A percentile compares a stretch with the other conserved stretches of the same genome.
Evolutionary conservation across 192 early-diverging fungal species (phyloP).

Genomic region (Coemansia sp.): DNA sequence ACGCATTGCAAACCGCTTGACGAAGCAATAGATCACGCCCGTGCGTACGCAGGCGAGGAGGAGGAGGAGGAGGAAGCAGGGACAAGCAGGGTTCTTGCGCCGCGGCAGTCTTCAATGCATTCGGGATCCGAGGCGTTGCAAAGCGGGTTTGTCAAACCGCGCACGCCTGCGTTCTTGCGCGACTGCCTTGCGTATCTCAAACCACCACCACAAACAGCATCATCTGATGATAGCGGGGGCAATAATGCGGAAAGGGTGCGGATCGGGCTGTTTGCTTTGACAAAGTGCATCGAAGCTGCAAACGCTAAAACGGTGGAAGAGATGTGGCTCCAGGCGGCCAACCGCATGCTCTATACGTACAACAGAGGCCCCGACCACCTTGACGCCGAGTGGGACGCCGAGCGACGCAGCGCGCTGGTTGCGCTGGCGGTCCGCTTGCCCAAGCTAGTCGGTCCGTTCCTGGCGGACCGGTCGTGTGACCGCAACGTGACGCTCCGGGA

Average conservation of each 20-base stretch:
- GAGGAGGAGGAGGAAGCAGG: not conserved
- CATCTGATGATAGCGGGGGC: conserved; percentile 5
- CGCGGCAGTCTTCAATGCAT: conserved; percentile 27
- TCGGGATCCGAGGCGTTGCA: conserved; percentile 13
- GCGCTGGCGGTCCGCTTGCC: conserved; percentile 34
- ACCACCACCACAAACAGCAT: not conserved
- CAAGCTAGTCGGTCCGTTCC: conserved; percentile 26
- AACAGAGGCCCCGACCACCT: conserved; percentile 43
- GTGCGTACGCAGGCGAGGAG: conserved; percentile 11
- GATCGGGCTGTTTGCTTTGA: conserved; percentile 35
- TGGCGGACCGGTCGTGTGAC: conserved; percentile 45
- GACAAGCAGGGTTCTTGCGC: conserved; percentile 20
- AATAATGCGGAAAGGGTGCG: conserved; percentile 15
- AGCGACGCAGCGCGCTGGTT: conserved; percentile 26
- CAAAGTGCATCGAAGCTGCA: conserved; percentile 27
- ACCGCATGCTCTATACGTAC: conserved; percentile 31
- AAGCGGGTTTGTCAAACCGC: conserved; percentile 38
- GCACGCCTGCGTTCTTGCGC: conserved; percentile 38
- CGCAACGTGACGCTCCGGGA: conserved; percentile 41
- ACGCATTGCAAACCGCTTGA: not conserved
- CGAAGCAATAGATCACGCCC: conserved; percentile 13
- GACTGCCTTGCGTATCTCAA: conserved; percentile 42
- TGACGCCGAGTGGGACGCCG: conserved; percentile 33
- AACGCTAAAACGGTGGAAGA: conserved; percentile 31
- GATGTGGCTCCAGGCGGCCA: conserved; percentile 35